Evolutionary conservation across 768 basidiomycete genomes (phyloP).

Genomic region (Pisolithus tinctorius): DNA sequence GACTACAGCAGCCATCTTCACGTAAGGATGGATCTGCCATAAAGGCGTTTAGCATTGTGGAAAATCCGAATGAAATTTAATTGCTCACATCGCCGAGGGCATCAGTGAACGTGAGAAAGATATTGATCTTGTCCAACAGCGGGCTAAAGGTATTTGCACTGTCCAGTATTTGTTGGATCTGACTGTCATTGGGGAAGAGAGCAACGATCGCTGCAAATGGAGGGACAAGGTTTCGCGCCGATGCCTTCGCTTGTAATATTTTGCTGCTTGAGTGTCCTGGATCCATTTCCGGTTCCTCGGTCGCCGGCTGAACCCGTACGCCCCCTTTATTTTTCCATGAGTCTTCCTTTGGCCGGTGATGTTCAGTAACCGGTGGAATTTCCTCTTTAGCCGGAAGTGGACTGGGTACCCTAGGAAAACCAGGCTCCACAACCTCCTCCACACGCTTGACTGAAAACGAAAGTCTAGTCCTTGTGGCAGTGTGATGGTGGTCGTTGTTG

Average conservation of each 20-base stretch:
- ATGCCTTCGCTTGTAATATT: too few relatives aligned
- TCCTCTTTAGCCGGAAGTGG: too few relatives aligned
- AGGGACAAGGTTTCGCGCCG: neutral
- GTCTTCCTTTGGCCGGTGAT: neutral
- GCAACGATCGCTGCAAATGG: neutral
- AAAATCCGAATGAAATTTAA: neutral
- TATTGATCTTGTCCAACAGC: constrained; percentile 4
- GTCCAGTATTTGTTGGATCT: neutral
- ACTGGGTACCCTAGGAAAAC: too few relatives aligned
- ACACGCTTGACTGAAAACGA: constrained; percentile 1
- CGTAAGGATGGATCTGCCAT: constrained; percentile 10
- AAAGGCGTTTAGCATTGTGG: neutral
- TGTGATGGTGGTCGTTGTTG: neutral
- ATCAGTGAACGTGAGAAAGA: constrained; percentile 1
- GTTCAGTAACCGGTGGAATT: neutral
- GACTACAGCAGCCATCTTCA: constrained; percentile 4
- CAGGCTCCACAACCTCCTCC: neutral
- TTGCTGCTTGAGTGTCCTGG: too few relatives aligned
- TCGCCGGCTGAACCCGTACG: neutral
- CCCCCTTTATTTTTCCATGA: too few relatives aligned
- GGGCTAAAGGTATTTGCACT: constrained; percentile 2
- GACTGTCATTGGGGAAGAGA: neutral
- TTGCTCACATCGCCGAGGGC: constrained; percentile 1
- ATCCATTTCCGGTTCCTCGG: neutral
- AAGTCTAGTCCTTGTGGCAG: neutral